phyloP scores from a whole-genome alignment of 2,329 filamentous ascomycete genomes.

The Sporothrix humicola region DNA sequence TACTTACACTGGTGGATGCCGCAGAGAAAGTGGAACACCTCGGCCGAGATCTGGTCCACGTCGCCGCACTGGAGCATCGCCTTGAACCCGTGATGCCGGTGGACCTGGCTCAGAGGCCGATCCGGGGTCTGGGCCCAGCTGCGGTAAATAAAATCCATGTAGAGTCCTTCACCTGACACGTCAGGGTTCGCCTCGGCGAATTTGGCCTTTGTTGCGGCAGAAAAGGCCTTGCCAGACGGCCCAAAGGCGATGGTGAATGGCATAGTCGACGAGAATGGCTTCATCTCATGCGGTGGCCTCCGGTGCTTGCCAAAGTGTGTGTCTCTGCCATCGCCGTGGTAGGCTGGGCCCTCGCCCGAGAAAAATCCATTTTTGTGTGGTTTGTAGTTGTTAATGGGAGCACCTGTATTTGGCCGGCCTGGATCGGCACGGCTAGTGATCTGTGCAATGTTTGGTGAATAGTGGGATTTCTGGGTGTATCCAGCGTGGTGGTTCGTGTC shows the following conservation, averaged over 20 bases:
- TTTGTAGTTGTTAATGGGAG: background rate
- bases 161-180: constrained; percentile 9
- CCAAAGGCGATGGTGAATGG: constrained; percentile 5
- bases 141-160: constrained; percentile 24
- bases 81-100: background rate
- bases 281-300: background rate
- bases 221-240: background rate
- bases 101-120: constrained; percentile 7
- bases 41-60: constrained; percentile 31
- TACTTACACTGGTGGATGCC: constrained; percentile 23
- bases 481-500: too few species aligned
- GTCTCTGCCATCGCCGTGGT: constrained; percentile 27
- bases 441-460: background rate
- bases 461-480: too few species aligned
- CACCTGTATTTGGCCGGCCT: background rate
- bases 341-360: background rate
- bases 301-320: constrained; percentile 17
- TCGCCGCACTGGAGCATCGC: constrained; percentile 27
- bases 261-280: constrained; percentile 23
- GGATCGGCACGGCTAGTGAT: background rate
- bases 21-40: constrained; percentile 32
- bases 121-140: constrained; percentile 24
- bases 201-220: background rate
- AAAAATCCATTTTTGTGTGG: background rate
- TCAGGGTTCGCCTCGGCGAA: background rate